These are phyloP conservation scores for Colletotrichum sp. DNA, from an alignment of 2,329 filamentous ascomycete species.

Conservation along the genomic window DNA sequence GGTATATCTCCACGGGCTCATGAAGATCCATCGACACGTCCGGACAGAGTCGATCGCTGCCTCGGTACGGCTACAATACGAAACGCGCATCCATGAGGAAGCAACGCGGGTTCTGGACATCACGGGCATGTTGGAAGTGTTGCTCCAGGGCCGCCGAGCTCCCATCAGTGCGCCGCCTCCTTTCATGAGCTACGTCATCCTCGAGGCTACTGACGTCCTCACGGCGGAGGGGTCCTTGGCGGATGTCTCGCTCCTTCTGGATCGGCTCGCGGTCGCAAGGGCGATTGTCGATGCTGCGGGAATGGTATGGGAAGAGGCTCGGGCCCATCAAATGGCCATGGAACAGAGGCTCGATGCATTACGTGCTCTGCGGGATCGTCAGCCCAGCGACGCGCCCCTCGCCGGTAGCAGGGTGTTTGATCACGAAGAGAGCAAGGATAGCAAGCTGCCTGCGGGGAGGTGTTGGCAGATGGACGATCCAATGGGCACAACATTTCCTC, in stretches of 20 bases:
- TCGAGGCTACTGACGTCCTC: conserved; percentile 71
- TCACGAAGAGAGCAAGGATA: conserved; percentile 31
- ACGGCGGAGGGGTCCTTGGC: conserved; percentile 62
- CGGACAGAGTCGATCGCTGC: conserved; percentile 40
- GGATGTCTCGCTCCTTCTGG: conserved; percentile 56
- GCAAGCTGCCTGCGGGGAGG: conserved; percentile 23
- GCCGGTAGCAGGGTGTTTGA: conserved; percentile 36
- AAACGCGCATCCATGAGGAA: conserved; percentile 54
- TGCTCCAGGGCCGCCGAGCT: conserved; percentile 35
- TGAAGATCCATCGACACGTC: conserved; percentile 70
- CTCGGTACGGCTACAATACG: conserved; percentile 47
- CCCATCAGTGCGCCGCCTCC: conserved; percentile 57
- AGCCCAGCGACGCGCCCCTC: conserved; percentile 28
- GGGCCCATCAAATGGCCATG: conserved; percentile 54
- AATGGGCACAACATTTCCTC: conserved; percentile 38
- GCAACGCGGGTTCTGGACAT: conserved; percentile 58
- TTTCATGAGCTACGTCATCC: conserved; percentile 65
- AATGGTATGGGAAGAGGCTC: conserved; percentile 64
- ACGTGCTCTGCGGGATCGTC: conserved; percentile 35
- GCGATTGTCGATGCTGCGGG: conserved; percentile 61
- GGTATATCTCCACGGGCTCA: conserved; percentile 67
- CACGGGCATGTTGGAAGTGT: conserved; percentile 42
- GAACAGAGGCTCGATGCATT: conserved; percentile 40
- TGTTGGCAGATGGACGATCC: conserved; percentile 41
- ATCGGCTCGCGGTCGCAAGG: conserved; percentile 57